A percentile compares a stretch with the other conserved stretches of the same genome.
These are phyloP conservation scores for Penicillium paradoxum DNA, from an alignment of 495 filamentous ascomycete species.

Conservation along the genomic window DNA sequence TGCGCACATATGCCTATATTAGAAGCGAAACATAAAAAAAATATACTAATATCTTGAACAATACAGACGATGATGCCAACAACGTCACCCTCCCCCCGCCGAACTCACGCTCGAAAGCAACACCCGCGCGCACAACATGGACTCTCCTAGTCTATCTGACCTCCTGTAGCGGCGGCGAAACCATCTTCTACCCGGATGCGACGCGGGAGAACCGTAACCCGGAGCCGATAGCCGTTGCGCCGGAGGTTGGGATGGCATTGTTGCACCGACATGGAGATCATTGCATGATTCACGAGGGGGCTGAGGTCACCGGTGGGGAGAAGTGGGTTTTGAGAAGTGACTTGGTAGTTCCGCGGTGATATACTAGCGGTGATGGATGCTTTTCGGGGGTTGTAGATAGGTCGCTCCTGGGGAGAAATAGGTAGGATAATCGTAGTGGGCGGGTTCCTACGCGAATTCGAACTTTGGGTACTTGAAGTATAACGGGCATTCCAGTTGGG, in stretches of 20 bases:
- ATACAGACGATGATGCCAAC: constrained; percentile 74
- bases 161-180: constrained; percentile 77
- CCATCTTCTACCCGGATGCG: constrained; percentile 80
- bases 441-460: neutral
- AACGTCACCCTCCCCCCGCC: constrained; percentile 51
- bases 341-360: constrained; percentile 63
- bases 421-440: neutral
- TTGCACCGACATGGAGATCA: constrained; percentile 86
- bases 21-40: too few species aligned
- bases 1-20: too few species aligned
- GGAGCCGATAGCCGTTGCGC: constrained; percentile 59
- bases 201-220: constrained; percentile 48
- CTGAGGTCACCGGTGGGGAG: constrained; percentile 71
- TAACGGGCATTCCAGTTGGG: neutral
- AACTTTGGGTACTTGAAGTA: neutral
- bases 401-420: neutral
- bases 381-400: neutral
- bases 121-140: constrained; percentile 80
- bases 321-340: constrained; percentile 94
- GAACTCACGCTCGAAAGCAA: constrained; percentile 25
- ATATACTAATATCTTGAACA: too few species aligned
- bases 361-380: neutral
- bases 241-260: constrained; percentile 76
- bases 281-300: constrained; percentile 87
- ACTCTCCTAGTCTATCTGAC: constrained; percentile 87